Conservation (phyloP, 75 land plant genomes). For the Chamaecyparis obtusa region DNA sequence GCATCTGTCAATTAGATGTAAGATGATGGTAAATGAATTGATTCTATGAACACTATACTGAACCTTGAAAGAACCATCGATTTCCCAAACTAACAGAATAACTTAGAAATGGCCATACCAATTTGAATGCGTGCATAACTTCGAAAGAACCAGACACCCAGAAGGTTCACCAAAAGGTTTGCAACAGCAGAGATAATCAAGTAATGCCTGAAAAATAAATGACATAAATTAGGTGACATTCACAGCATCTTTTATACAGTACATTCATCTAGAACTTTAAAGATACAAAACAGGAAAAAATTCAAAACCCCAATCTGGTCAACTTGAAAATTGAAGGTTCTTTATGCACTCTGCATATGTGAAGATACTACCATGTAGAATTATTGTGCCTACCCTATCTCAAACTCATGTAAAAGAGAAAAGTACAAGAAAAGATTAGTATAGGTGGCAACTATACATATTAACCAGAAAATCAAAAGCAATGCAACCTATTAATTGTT, state of each 20-base stretch:
- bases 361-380: neutral
- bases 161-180: constrained; percentile 81
- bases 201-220: constrained; percentile 68
- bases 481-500: neutral
- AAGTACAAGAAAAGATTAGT: neutral
- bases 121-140: constrained; percentile 82
- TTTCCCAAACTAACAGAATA: neutral
- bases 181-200: constrained; percentile 92
- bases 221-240: neutral
- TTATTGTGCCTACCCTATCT: neutral
- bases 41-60: neutral
- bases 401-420: neutral
- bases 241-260: neutral
- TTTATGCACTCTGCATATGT: neutral
- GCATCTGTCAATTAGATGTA: neutral
- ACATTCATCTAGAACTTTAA: neutral
- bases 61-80: neutral
- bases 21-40: neutral
- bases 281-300: neutral
- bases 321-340: neutral
- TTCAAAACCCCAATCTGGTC: neutral
- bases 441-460: neutral
- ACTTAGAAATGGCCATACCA: constrained; percentile 38
- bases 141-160: constrained; percentile 98
- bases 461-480: neutral